Base-by-base conservation (phyloP, 139 green algal genomes). In the Haematococcus lacustris region DNA sequence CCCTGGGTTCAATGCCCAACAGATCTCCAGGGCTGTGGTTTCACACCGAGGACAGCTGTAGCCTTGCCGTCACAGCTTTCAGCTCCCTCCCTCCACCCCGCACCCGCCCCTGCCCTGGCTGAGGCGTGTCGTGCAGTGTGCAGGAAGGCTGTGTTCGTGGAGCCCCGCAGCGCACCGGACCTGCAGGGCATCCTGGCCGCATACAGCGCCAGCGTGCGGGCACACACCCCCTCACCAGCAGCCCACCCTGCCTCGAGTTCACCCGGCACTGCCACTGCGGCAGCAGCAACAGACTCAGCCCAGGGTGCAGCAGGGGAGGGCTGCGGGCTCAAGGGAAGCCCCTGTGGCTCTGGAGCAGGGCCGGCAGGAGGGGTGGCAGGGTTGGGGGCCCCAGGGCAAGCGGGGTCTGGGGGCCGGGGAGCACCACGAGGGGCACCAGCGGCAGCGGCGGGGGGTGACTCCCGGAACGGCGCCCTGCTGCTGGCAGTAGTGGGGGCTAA, bases 401-500 rank as follows among this genome's bases (percentile, higher is more conserved):
- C 66, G 43, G 39, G 25, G n/a, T n/a, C n/a, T 39, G 87, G 90
- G 2, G 91, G 87, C 1, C 32, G 96, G 32, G 67, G 98, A 68
- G 40, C 38, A 67, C 70, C 61, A 34, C n/a, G 38, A 53, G 34
- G 23, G 66, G 39, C 37, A 41, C 51, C 38, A 25, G 9, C 17
- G n/a, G n/a, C 53, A 17, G 91, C 93, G 1, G 93, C 92, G 3
- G 34, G n/a, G n/a, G n/a, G n/a, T n/a, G n/a, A n/a, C n/a, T n/a
- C n/a, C n/a, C n/a, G n/a, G n/a, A n/a, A n/a, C n/a, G n/a, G n/a
- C n/a, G n/a, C n/a, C n/a, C n/a, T 98, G 41, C 73, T 99, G 74
- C 78, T 98, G 69, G 93, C 84, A 63, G 95, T 99, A 60, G 88
- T 98, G 40, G 95, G 95, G 2, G 95, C 85, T 33, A 97, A 97